Base-by-base conservation (phyloP, 768 basidiomycete genomes). In the Tricholoma bakamatsutake region DNA sequence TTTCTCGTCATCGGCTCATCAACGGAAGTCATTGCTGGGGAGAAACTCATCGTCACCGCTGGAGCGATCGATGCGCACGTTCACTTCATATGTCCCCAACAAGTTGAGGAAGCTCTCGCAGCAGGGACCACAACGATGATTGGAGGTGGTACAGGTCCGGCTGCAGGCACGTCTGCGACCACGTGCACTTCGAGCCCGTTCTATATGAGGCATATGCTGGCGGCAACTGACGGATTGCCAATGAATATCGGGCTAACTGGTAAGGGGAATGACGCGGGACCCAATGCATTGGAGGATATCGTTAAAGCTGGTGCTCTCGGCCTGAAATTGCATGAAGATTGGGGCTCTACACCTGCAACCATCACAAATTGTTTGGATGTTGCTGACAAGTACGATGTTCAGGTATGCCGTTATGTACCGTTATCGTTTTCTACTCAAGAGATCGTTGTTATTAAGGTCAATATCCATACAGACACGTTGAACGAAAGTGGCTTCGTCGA, bases 401-500 rank as follows among this genome's bases (percentile, higher is more conserved):
- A 98, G 80, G 88, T 91, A 50, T 58, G 77, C 63, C 3, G 5
- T 0, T 24, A 43, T 48, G 24, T n/a, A 21, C 28, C 18, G 2
- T 13, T 21, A n/a, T 15, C 17, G 17, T 37, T 27, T 24, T 51
- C 6, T 27, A 8, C 40, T 24, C 18, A 45, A 37, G 11, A 21
- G 56, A 24, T 27, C 40, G 27, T 46, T 48, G 8, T 46, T 34
- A 4, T 18, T 10, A 31, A 87, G 83, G 82, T 92, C 53, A 94
- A 95, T 68, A 97, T 99, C 37, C 97, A 99, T 66, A 95, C 94
- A 0, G 97, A 98, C 67, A 98, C 96, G 0, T 71, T 98, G 57
- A 98, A 98, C 67, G 97, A 99, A 73, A 93, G 92, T 59, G 96
- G 95, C 1, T 98, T 96, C 66, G 93, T 98, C 5, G 93, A 99